These are phyloP conservation scores for Hygrocybe coccinea DNA, from an alignment of 768 basidiomycete genomes.

Conservation along the genomic window DNA sequence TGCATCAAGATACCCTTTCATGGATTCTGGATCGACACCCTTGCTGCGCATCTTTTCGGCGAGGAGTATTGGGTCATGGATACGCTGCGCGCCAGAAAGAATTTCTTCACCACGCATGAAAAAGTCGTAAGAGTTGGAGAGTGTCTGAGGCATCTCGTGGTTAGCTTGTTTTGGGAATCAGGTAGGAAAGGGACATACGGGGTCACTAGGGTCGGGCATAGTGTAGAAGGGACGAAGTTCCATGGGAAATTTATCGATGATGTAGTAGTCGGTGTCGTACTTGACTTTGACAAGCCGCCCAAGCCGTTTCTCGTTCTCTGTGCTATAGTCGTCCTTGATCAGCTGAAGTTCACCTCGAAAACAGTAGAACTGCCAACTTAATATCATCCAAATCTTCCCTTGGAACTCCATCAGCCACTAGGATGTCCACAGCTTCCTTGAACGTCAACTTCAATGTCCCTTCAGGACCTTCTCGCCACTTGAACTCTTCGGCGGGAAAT, in stretches of 20 bases:
- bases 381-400: conserved; percentile 84
- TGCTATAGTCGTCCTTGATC: conserved; percentile 44
- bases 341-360: conserved; percentile 7
- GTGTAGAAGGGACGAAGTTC: conserved; percentile 97
- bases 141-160: conserved; percentile 42
- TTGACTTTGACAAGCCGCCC: conserved; percentile 87
- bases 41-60: conserved; percentile 78
- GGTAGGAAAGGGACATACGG: conserved; percentile 45
- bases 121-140: conserved; percentile 99
- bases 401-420: conserved; percentile 81
- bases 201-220: conserved; percentile 93
- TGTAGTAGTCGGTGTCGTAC: conserved; percentile 97
- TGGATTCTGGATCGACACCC: conserved; percentile 85
- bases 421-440: conserved; percentile 79
- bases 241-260: conserved; percentile 98
- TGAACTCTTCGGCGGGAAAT: conserved; percentile 95
- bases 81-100: conserved; percentile 94
- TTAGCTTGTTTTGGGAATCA: conserved; percentile 6
- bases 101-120: conserved; percentile 99
- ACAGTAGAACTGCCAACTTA: conserved; percentile 46
- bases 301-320: conserved; percentile 91
- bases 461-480: conserved; percentile 86
- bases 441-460: conserved; percentile 84
- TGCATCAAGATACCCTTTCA: conserved; percentile 90
- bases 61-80: conserved; percentile 84